Conservation (phyloP, 768 basidiomycete genomes). For the Calocybe cyanea region DNA sequence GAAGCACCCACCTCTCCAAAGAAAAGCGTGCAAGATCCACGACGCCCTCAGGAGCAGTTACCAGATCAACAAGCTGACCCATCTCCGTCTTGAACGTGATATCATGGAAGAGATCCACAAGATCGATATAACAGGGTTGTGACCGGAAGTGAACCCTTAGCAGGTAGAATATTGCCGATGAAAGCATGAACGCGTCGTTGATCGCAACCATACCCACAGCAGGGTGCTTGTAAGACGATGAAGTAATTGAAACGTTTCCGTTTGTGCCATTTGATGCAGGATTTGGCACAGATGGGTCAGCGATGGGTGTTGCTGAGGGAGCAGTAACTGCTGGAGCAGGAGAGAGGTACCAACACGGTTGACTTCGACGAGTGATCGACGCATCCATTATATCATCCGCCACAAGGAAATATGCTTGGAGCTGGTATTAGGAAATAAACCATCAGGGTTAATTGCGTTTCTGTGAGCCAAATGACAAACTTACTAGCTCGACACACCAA, state of each 20-base stretch:
- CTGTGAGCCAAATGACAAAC: conserved; percentile 20
- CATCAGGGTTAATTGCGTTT: neutral
- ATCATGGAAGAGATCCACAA: conserved; percentile 92
- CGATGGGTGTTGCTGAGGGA: conserved; percentile 12
- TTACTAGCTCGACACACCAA: conserved; percentile 93
- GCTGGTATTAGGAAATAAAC: conserved; percentile 41
- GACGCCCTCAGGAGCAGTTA: conserved; percentile 88
- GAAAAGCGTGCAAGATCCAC: conserved; percentile 90
- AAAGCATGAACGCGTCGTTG: conserved; percentile 97
- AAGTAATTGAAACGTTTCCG: conserved; percentile 1
- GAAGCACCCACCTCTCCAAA: conserved; percentile 59
- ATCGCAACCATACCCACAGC: conserved; percentile 81
- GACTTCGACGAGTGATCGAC: conserved; percentile 88
- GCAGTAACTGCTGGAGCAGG: conserved; percentile 18
- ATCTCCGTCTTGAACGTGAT: conserved; percentile 90
- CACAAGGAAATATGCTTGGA: conserved; percentile 97
- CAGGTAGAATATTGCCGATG: conserved; percentile 87
- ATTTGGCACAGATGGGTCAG: neutral
- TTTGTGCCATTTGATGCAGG: neutral
- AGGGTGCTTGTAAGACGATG: conserved; percentile 23
- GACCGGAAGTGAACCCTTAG: conserved; percentile 82
- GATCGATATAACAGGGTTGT: conserved; percentile 80
- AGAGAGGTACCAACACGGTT: conserved; percentile 89
- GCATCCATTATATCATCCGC: conserved; percentile 98
- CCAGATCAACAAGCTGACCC: conserved; percentile 93